Evolutionary conservation across 352 stramenopile species (phyloP).

Genomic region (Pythium rhizo-oryzae): DNA sequence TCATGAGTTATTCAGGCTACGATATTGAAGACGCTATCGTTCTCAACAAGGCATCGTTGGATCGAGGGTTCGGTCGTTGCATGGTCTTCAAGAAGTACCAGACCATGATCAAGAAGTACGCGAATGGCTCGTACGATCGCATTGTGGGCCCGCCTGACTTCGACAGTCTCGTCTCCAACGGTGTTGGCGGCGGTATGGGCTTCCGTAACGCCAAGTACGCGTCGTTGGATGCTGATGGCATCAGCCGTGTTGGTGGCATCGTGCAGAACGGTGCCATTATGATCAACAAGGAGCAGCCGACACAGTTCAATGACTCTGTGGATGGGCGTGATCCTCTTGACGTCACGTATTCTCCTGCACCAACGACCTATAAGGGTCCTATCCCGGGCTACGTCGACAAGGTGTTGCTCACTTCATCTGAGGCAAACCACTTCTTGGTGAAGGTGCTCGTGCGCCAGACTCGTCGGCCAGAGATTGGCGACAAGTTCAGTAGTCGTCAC

Average conservation of each 20-base stretch:
- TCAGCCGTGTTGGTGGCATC: slow-evolving; percentile 85
- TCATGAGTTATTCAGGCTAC: slow-evolving; percentile 99
- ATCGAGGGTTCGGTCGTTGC: slow-evolving; percentile 98
- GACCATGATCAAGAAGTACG: slow-evolving; percentile 97
- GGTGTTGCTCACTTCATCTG: slow-evolving; percentile 98
- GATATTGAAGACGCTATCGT: slow-evolving; percentile 99
- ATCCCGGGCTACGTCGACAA: slow-evolving; percentile 98
- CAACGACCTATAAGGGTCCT: slow-evolving; percentile 95
- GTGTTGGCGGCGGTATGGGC: slow-evolving; percentile 44
- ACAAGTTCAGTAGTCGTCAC: slow-evolving; percentile 99
- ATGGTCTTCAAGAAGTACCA: slow-evolving; percentile 99
- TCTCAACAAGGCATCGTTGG: slow-evolving; percentile 97
- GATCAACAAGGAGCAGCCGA: slow-evolving; percentile 98
- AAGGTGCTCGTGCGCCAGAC: slow-evolving; percentile 98
- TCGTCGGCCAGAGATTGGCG: slow-evolving; percentile 97
- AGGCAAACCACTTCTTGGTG: slow-evolving; percentile 98
- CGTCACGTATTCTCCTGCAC: slow-evolving; percentile 83
- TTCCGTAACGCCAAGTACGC: slow-evolving; percentile 92
- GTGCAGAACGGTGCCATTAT: slow-evolving; percentile 96
- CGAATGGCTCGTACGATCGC: slow-evolving; percentile 95
- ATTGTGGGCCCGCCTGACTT: slow-evolving; percentile 94
- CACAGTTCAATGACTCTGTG: slow-evolving; percentile 91
- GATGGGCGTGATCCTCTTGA: slow-evolving; percentile 74
- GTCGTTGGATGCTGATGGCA: slow-evolving; percentile 97
- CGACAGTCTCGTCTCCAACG: slow-evolving; percentile 64